Base-by-base conservation (phyloP, 768 basidiomycete species). In the Clathrus columnatus region DNA sequence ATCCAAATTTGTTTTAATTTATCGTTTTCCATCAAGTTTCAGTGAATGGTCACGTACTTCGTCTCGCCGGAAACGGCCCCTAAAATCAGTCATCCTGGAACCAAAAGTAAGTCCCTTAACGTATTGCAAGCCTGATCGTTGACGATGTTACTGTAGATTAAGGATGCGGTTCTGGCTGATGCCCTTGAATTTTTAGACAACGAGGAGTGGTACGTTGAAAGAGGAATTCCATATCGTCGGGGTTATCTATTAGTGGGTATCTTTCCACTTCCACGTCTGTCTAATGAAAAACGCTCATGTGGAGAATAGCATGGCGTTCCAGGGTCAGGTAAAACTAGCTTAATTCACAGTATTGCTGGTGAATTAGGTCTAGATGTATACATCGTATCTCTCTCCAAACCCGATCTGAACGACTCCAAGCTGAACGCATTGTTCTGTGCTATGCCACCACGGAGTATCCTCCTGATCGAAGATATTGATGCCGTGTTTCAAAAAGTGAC, bases 381-480 rank as follows among this genome's bases (percentile, higher is more conserved):
- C 67, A 77, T 87, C 47, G 66, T 91, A 44, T 82, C 84, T 0
- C 77, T 89, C 6, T 81, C 84, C 4, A 77, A 79, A 18, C 60
- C 68, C 14, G 80, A 81, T 7, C 65, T 90, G 43, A 85, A 87
- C 61, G 87, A 89, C 64, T 70, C 72, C 1, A 65, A 69, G 7
- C 75, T 88, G 21, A 75, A 72, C 50, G 73, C 79, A 41, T 71
- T 87, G 42, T 79, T 88, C 57, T 72, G 76, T 7, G 71, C 73
- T 1, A 73, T 89, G 1, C 87, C 88, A n/a, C 75, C 81, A 56
- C 74, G 75, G 60, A 87, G 83, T 62, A 84, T 91, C 54, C 80
- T 83, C 4, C 73, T 91, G 30, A 87, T 91, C 80, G 87, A 91
- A 65, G 89, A 91, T 64, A 84, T 91, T 53, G 89, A 91, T 60